These are phyloP conservation scores for Rhizoclosmatium globosum DNA, from an alignment of 192 early-diverging fungal species.

Conservation along the genomic window DNA sequence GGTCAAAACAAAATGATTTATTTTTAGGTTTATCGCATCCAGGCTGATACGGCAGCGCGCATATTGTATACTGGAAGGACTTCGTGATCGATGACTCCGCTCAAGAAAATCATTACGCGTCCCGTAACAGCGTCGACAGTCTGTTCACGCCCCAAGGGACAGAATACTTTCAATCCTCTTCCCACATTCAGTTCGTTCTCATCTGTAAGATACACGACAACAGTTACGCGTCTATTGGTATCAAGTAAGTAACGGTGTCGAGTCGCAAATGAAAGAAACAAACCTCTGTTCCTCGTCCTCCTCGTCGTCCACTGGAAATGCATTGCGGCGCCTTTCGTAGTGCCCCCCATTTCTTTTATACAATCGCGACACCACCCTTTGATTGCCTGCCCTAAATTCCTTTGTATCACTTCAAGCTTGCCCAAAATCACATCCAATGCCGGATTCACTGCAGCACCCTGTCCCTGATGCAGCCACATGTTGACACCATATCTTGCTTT, in stretches of 20 bases:
- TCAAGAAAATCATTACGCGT: constrained; percentile 57
- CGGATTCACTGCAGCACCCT: constrained; percentile 14
- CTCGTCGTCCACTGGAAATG: constrained; percentile 61
- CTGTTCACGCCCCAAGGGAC: constrained; percentile 48
- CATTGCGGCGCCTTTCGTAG: constrained; percentile 62
- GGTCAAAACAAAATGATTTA: too few relatives aligned
- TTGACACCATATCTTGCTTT: constrained; percentile 24
- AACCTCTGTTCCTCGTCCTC: constrained; percentile 58
- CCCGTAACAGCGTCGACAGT: constrained; percentile 52
- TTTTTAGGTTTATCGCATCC: constrained; percentile 32
- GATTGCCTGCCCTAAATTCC: constrained; percentile 3
- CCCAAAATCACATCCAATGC: constrained; percentile 10
- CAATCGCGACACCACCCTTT: constrained; percentile 1
- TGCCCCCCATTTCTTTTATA: constrained; percentile 25
- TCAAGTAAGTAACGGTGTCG: too few relatives aligned
- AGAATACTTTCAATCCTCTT: constrained; percentile 63
- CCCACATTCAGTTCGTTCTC: constrained; percentile 51
- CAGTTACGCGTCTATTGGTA: constrained; percentile 55
- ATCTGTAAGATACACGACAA: constrained; percentile 64
- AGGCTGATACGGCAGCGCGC: constrained; percentile 12
- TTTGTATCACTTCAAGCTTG: not conserved
- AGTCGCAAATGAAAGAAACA: not conserved
- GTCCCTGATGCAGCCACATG: constrained; percentile 7
- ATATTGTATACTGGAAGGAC: constrained; percentile 21
- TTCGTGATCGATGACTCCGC: constrained; percentile 66